phyloP scores from a whole-genome alignment of 345 rosid genomes.

The Linum trigynum region DNA sequence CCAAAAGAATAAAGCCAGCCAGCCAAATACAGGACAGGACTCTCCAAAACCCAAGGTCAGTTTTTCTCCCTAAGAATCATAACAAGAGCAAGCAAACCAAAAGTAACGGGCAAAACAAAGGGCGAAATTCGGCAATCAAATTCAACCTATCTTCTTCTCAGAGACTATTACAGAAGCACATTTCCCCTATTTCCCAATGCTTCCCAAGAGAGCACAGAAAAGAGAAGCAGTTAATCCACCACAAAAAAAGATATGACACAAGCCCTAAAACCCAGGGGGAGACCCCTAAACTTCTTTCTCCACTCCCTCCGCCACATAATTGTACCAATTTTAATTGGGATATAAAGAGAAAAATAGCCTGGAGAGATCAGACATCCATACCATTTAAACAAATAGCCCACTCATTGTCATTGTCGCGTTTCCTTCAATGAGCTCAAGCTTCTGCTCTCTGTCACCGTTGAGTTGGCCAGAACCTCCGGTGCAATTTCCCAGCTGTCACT shows the following conservation, averaged over 20 bases:
- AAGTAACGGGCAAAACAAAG: background rate
- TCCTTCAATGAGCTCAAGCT: conserved; percentile 40
- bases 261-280: background rate
- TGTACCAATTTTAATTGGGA: background rate
- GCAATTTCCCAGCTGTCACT: conserved; percentile 77
- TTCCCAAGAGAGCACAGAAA: background rate
- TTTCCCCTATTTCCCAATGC: background rate
- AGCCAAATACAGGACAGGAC: too few species aligned
- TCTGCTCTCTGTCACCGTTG: conserved; percentile 44
- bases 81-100: too few species aligned
- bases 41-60: background rate
- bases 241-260: background rate
- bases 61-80: background rate
- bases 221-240: background rate
- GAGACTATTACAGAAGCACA: background rate
- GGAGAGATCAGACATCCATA: background rate
- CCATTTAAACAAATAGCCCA: conserved; percentile 3
- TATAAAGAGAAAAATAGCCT: too few species aligned
- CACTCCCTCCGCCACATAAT: too few species aligned
- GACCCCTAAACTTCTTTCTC: too few species aligned
- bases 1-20: background rate
- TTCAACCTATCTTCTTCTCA: background rate
- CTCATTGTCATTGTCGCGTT: conserved; percentile 19
- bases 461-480: conserved; percentile 38
- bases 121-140: background rate